Evolutionary conservation across 805 yeast species (phyloP), one percentile per base, ranked within the genome.

Genomic region (Kluyveromyces lactis): DNA sequence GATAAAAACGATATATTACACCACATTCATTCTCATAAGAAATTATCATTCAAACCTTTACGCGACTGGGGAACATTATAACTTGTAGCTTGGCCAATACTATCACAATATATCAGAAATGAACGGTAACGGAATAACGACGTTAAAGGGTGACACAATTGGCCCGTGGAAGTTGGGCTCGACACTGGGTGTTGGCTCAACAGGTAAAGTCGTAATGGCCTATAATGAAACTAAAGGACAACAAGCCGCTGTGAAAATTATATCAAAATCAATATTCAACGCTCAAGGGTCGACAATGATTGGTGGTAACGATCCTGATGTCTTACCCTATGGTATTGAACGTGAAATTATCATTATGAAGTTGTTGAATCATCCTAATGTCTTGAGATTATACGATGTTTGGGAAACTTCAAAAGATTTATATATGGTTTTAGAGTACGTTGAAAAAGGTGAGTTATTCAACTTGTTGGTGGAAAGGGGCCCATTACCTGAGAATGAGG

Each of bases 141-240:
- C 57, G 31, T 42, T 58, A 15, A 55, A 77, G 49, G 79, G 59
- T 39, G 56, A 60, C 45, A 54, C 49, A 34, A 54, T 92, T 33
- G 98, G 98, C 2, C 97, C 98, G 2, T 92, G 98, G 98, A 84
- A 86, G 56, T 68, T 92, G 27, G 97, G 97, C 21, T 74, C 90
- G 49, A 92, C 98, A 2, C 67, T 92, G 38, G 98, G 98, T 18
- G 73, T 94, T 43, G 98, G 98, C n/a, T 83, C 95, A 11, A 86
- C 96, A 1, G 97, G 98, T 18, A 74, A 97, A 45, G 98, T 92
- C 13, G 69, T 95, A 43, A 70, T 92, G 41, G 97, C 98, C 12
- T 81, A 86, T 50, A 94, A 92, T 58, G 73, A 79, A 31, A 73
- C 74, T 39, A 81, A 92, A 1, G 92, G 92, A 36, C 81, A 86